Percentiles rank a stretch among this genome's conserved stretches.
Evolutionary conservation across 345 rosid species (phyloP).

Genomic region (Salix koriyanagi): DNA sequence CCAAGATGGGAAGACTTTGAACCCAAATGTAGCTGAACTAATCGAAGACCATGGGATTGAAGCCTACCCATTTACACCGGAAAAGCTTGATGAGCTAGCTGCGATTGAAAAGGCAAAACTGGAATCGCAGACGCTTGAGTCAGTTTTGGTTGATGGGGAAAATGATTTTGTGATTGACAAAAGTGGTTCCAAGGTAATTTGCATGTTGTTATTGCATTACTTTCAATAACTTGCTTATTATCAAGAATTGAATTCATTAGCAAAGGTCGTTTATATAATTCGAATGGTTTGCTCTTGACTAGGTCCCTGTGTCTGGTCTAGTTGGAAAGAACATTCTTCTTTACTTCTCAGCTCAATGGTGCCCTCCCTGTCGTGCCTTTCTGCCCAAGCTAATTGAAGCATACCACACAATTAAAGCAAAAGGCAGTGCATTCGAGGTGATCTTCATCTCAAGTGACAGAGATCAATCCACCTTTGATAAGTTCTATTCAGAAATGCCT

Average conservation of each 20-base stretch:
- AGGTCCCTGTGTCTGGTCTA: constrained; percentile 54
- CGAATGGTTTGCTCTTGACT: constrained; percentile 4
- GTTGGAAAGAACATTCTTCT: constrained; percentile 63
- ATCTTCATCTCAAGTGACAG: constrained; percentile 55
- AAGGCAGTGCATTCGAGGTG: constrained; percentile 46
- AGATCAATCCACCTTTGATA: constrained; percentile 46
- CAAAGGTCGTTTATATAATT: too few relatives aligned
- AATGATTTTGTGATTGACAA: constrained; percentile 53
- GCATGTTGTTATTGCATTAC: neutral
- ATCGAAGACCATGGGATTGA: constrained; percentile 53
- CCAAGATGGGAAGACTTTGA: constrained; percentile 60
- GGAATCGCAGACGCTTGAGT: constrained; percentile 58
- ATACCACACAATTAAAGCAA: constrained; percentile 55
- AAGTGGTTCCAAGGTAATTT: constrained; percentile 48
- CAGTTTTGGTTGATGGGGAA: constrained; percentile 53
- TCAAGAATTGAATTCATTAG: too few relatives aligned
- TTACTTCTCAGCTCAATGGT: constrained; percentile 74
- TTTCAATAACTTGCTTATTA: too few relatives aligned
- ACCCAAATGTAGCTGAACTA: constrained; percentile 51
- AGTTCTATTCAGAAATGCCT: constrained; percentile 53
- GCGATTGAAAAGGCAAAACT: constrained; percentile 45
- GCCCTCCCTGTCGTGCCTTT: constrained; percentile 57
- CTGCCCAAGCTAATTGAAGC: constrained; percentile 54
- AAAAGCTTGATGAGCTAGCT: constrained; percentile 41
- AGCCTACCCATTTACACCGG: constrained; percentile 69